Base-by-base conservation (phyloP, 2,329 filamentous ascomycete species). In the Aspergillus tamarii region DNA sequence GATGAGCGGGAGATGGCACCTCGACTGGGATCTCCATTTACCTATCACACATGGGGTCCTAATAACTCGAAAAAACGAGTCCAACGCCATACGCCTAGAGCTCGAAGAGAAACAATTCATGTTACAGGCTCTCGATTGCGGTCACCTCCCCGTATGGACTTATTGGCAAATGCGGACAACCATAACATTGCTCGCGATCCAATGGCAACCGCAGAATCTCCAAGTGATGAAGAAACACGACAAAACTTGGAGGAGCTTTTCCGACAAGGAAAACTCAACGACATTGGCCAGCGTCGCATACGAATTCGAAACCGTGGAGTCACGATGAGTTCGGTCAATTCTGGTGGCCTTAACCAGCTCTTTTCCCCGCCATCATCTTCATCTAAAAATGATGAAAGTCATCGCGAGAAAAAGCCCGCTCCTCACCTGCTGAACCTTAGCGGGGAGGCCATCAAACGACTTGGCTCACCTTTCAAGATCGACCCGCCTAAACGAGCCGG, bases 261-360 rank as follows among this genome's bases (percentile, higher is more conserved):
- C 41, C 74, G 73, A 23, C 72, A 76, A 45, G 74, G 77, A 54
- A 78, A 77, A 63, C 64, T 77, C 28, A 74, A 74, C 32, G 83
- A 87, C 64, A 79, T 81, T 11, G 83, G 84, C 59, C 82, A 86
- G 67, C 84, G 85, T 61, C 84, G 86, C 34, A 82, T 88, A 12
- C 85, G 88, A 30, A 83, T 87, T 39, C 84, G 87, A 46, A 87
- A 84, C 68, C 85, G 88, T 50, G 87, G 87, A 60, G 88, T 87
- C 69, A 89, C 86, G 54, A 81, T 86, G 28, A 84, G 87, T 57
- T 85, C 87, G 59, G 83, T 86, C 64, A 81, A 81, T 65, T 81
- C 81, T 32, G 80, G 82, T 58, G 82, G 83, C 59, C 78, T 88
- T 39, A 80, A 85, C 52, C 81, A 83, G 62, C 77, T 88, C 4